A percentile compares a stretch with the other conserved stretches of the same genome.
Conservation (phyloP, 2,329 filamentous ascomycete species). For the Metarhizium anisopliae region DNA sequence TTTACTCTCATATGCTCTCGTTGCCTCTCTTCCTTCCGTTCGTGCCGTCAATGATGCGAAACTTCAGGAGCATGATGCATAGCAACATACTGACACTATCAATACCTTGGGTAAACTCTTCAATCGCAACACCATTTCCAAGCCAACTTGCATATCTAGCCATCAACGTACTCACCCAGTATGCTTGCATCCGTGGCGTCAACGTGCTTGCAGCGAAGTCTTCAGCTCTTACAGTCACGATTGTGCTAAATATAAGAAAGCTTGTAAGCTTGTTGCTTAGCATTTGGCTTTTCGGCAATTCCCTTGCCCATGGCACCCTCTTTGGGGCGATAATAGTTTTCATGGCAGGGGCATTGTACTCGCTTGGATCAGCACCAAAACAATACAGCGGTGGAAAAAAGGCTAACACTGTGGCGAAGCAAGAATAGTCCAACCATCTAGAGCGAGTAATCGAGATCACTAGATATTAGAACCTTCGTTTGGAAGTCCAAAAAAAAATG, state of each 20-base stretch:
- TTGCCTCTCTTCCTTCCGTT: constrained; percentile 71
- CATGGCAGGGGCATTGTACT: constrained; percentile 82
- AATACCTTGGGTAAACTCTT: constrained; percentile 10
- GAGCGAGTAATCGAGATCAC: background rate
- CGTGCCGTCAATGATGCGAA: constrained; percentile 51
- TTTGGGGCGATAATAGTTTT: constrained; percentile 81
- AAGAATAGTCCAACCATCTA: background rate
- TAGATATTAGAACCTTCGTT: background rate
- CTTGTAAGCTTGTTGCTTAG: constrained; percentile 83
- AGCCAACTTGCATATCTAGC: constrained; percentile 63
- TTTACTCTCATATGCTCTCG: constrained; percentile 77
- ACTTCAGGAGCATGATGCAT: constrained; percentile 53
- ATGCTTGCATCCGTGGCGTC: constrained; percentile 90
- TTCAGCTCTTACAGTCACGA: constrained; percentile 89
- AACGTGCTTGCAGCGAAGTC: constrained; percentile 86
- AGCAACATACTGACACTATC: constrained; percentile 47
- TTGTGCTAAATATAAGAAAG: constrained; percentile 92
- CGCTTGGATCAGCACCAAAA: constrained; percentile 50
- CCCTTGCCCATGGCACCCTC: constrained; percentile 65
- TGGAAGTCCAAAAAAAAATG: too few species aligned
- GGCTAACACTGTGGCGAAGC: background rate
- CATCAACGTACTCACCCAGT: constrained; percentile 81
- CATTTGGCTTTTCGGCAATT: constrained; percentile 90
- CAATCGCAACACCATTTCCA: constrained; percentile 34
- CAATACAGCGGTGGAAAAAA: constrained; percentile 1